Evolutionary conservation across 192 early-diverging fungal species (phyloP).

Genomic region (Umbelopsis ramanniana): DNA sequence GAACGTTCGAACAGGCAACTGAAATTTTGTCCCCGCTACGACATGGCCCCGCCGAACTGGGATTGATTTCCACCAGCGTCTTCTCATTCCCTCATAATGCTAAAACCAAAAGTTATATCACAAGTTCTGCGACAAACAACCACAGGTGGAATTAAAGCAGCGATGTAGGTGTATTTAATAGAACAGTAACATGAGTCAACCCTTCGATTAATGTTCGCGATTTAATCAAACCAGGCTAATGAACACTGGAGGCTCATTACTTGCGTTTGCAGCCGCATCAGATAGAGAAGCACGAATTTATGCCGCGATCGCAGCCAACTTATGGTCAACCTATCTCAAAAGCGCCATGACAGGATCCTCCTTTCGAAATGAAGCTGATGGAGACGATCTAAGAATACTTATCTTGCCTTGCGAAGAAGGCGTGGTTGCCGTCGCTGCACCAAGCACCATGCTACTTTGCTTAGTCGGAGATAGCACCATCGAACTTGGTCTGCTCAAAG

Average conservation of each 20-base stretch:
- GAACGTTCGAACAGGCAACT: too few relatives aligned
- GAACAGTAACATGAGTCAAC: background rate
- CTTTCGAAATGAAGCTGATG: constrained; percentile 11
- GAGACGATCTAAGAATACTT: constrained; percentile 1
- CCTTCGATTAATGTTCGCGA: background rate
- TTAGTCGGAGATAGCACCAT: constrained; percentile 53
- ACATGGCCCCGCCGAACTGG: too few relatives aligned
- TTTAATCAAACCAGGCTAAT: constrained; percentile 43
- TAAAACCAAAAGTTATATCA: constrained; percentile 66
- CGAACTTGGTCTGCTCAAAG: constrained; percentile 57
- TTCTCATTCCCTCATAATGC: constrained; percentile 37
- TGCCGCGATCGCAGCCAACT: constrained; percentile 62
- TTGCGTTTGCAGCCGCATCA: constrained; percentile 58
- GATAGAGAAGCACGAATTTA: constrained; percentile 58
- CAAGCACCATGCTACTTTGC: constrained; percentile 59
- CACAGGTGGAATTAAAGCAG: constrained; percentile 55
- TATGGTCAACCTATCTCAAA: constrained; percentile 54
- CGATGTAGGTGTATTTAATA: constrained; percentile 47
- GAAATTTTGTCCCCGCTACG: too few relatives aligned
- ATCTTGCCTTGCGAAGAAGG: constrained; percentile 43
- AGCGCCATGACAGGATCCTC: background rate
- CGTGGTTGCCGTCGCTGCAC: constrained; percentile 46
- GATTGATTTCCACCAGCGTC: background rate
- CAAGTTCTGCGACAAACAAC: constrained; percentile 62
- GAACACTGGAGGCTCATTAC: constrained; percentile 59